Base-by-base conservation (phyloP, 345 rosid genomes). In the Pistacia vera region DNA sequence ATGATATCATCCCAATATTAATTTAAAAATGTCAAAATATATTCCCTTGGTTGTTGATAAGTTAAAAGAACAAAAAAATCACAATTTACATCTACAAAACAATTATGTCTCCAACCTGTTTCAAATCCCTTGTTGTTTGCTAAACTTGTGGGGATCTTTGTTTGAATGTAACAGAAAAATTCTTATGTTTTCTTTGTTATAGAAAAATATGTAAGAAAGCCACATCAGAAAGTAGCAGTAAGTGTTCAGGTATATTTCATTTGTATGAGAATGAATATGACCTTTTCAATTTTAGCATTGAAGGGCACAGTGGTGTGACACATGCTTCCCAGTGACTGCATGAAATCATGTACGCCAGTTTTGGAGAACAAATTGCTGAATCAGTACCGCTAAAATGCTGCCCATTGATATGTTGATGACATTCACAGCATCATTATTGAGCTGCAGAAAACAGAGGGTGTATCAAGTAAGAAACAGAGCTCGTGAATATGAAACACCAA, bases 371-470 rank as follows among this genome's bases (percentile, higher is more conserved):
- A 78, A 71, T 83, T 90, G 89, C 70, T 85, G 93, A 78, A 97
- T 90, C 83, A 92, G 66, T 75, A 96, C 85, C 44, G 98, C 99
- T 73, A 96, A 74, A 52, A 89, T 83, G 89, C 97, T 87, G 81
- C 98, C 97, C 75, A 92, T 78, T 55, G 95, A 85, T 81, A 96
- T 93, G 89, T 96, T 96, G 80, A 96, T 89, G 83, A 96, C 82
- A 74, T 93, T 93, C 48, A 92, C 97, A 16, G 80, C 93, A 86
- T 96, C 99, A 61, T 96, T 96, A 82, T 88, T 93, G 58, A 96
- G 97, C 99, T 93, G 92, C 91, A 88, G 48, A 73, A 77, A 22
- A 54, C 16, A 68, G 33, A 28, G 69, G 77, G 75, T 59, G 16
- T 33, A 66, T 41, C 60, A 65, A 17, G 25, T 60, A 38, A 65